Evolutionary conservation across 2,329 filamentous ascomycete species (phyloP).

Genomic region (Exophiala aquamarina): DNA sequence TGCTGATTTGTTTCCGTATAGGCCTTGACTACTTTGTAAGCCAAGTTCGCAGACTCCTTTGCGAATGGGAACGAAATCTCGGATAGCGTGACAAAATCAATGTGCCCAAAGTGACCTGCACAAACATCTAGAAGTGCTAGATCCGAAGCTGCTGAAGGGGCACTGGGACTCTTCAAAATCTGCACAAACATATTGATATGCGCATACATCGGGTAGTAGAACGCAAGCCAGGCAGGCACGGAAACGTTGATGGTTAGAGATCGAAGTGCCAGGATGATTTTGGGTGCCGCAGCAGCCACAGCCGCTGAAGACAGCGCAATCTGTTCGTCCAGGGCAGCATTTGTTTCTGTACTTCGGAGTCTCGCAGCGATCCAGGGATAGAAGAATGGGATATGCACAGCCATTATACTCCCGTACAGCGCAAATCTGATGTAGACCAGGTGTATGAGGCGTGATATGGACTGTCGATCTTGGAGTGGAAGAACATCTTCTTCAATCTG

Average conservation of each 20-base stretch:
- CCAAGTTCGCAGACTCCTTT: conserved; percentile 1
- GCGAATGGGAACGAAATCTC: conserved; percentile 7
- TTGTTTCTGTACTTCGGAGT: background rate
- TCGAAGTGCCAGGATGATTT: conserved; percentile 6
- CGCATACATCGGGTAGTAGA: conserved; percentile 9
- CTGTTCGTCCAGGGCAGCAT: conserved; percentile 2
- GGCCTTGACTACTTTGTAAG: conserved; percentile 1
- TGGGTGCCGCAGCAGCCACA: conserved; percentile 2
- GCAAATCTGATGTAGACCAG: conserved; percentile 2
- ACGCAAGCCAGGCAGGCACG: conserved; percentile 3
- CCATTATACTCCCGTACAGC: conserved; percentile 7
- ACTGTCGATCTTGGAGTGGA: too few species aligned
- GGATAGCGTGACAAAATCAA: conserved; percentile 1
- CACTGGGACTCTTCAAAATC: conserved; percentile 1
- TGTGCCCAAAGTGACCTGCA: conserved; percentile 5
- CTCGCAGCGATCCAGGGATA: conserved; percentile 7
- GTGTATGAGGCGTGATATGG: too few species aligned
- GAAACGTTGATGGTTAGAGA: background rate
- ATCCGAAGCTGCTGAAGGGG: background rate
- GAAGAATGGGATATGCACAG: conserved; percentile 4
- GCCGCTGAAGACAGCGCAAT: background rate
- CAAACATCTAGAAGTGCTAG: conserved; percentile 4
- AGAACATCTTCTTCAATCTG: too few species aligned
- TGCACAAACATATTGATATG: conserved; percentile 4
- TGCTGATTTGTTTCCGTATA: too few species aligned